Evolutionary conservation across 805 yeast species (phyloP).

Genomic region (Huiozyma sinensis): DNA sequence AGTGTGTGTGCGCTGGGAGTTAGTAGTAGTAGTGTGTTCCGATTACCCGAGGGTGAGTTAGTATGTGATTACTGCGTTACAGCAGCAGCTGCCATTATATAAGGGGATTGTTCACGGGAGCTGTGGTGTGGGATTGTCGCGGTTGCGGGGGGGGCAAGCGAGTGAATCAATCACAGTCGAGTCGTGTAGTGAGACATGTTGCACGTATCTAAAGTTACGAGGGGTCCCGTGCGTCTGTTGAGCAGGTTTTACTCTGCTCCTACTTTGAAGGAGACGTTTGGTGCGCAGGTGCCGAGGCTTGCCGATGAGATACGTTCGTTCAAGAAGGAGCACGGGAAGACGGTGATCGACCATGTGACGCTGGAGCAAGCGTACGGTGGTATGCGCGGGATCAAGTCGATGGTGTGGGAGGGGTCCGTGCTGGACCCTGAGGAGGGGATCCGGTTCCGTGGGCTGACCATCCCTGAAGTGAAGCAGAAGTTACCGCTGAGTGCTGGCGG

Average conservation of each 20-base stretch:
- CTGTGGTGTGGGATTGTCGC: too few relatives aligned
- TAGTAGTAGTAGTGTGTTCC: too few relatives aligned
- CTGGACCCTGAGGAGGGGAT: conserved; percentile 79
- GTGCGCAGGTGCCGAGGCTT: conserved; percentile 82
- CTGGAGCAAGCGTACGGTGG: conserved; percentile 85
- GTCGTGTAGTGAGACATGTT: too few relatives aligned
- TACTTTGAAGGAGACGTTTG: conserved; percentile 90
- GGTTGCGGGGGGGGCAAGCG: too few relatives aligned
- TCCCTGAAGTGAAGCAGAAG: conserved; percentile 64
- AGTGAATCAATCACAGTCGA: too few relatives aligned
- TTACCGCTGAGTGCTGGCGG: conserved; percentile 69
- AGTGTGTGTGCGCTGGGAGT: too few relatives aligned
- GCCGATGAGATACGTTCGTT: conserved; percentile 75
- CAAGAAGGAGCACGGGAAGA: conserved; percentile 80
- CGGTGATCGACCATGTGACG: conserved; percentile 58
- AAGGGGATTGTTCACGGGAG: too few relatives aligned
- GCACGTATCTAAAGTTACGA: too few relatives aligned
- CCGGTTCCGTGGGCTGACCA: conserved; percentile 75
- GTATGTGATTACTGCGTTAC: too few relatives aligned
- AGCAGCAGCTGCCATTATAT: too few relatives aligned
- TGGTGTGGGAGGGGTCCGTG: conserved; percentile 85
- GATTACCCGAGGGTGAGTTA: too few relatives aligned
- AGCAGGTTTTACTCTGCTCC: conserved; percentile 20
- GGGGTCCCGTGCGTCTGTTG: neutral
- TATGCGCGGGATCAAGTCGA: conserved; percentile 78